A percentile compares a stretch with the other conserved stretches of the same genome.
phyloP scores from a whole-genome alignment of 2,329 filamentous ascomycete species.

The Akanthomyces dipterigenus region DNA sequence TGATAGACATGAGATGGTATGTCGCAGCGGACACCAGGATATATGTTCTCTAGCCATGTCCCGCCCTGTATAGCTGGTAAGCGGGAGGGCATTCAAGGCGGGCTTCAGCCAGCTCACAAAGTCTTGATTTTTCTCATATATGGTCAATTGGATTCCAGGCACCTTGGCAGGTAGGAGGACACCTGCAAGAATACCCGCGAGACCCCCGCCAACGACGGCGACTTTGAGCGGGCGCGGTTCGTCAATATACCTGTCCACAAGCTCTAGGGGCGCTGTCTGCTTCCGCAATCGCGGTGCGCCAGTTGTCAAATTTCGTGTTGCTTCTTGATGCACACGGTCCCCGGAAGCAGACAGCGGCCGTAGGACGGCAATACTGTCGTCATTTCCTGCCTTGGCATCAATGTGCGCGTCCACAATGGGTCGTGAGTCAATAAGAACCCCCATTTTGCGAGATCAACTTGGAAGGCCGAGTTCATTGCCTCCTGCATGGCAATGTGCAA shows the following conservation, averaged over 20 bases:
- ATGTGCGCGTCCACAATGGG: background rate
- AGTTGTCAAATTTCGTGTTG: background rate
- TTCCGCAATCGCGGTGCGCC: background rate
- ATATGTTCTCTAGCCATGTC: conserved; percentile 50
- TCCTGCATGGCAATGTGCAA: background rate
- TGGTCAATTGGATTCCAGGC: conserved; percentile 56
- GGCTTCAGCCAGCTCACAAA: conserved; percentile 40
- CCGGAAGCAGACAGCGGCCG: background rate
- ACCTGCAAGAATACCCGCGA: conserved; percentile 45
- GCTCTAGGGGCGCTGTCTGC: background rate
- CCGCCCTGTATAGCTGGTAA: conserved; percentile 31
- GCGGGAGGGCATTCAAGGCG: conserved; percentile 8
- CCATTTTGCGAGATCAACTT: background rate
- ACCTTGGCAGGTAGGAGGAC: conserved; percentile 62
- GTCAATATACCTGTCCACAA: conserved; percentile 28
- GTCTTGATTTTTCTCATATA: conserved; percentile 62
- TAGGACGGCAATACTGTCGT: background rate
- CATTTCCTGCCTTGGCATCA: background rate
- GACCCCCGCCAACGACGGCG: conserved; percentile 31
- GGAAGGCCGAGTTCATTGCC: background rate
- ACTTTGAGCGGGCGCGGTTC: conserved; percentile 28
- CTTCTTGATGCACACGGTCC: background rate
- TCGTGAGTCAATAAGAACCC: background rate
- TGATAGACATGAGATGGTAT: conserved; percentile 67
- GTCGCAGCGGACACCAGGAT: conserved; percentile 61